Conservation (phyloP, 2,329 filamentous ascomycete genomes). For the Fusarium musae region DNA sequence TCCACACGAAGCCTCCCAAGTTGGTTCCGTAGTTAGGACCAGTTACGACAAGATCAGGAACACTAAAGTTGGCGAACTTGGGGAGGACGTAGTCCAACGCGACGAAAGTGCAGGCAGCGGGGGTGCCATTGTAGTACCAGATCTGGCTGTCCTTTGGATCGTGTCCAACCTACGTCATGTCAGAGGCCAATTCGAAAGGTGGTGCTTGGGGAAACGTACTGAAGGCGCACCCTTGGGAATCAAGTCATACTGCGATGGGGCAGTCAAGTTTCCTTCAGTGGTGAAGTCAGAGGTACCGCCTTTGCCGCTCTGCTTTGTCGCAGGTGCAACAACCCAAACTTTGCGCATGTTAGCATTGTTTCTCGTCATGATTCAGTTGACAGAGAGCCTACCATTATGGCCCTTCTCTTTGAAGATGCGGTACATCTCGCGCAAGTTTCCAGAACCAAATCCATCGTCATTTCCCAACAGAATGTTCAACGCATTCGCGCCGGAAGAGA, state of each 20-base stretch:
- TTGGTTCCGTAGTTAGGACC: conserved; percentile 68
- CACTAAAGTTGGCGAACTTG: conserved; percentile 57
- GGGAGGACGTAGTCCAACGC: conserved; percentile 67
- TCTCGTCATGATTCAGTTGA: too few relatives aligned
- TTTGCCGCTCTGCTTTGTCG: conserved; percentile 46
- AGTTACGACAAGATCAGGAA: conserved; percentile 63
- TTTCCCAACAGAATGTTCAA: conserved; percentile 48
- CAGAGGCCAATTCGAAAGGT: accelerated
- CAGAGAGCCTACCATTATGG: conserved; percentile 38
- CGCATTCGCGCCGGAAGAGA: conserved; percentile 31
- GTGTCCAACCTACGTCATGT: conserved; percentile 50
- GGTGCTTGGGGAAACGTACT: not conserved
- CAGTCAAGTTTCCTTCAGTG: conserved; percentile 43
- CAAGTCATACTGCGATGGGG: conserved; percentile 42
- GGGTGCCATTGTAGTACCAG: conserved; percentile 71
- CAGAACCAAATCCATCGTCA: conserved; percentile 48
- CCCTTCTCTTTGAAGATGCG: conserved; percentile 45
- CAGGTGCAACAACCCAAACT: conserved; percentile 49
- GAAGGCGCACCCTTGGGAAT: conserved; percentile 46
- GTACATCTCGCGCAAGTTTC: conserved; percentile 46
- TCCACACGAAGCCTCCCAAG: conserved; percentile 64
- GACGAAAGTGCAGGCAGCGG: conserved; percentile 65
- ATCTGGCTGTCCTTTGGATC: conserved; percentile 64
- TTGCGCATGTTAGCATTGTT: accelerated
- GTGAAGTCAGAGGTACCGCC: conserved; percentile 46